Percentiles rank a stretch among this genome's conserved stretches.
Evolutionary conservation across 495 filamentous ascomycete genomes (phyloP).

Genomic region (Penicillium pancosmium): DNA sequence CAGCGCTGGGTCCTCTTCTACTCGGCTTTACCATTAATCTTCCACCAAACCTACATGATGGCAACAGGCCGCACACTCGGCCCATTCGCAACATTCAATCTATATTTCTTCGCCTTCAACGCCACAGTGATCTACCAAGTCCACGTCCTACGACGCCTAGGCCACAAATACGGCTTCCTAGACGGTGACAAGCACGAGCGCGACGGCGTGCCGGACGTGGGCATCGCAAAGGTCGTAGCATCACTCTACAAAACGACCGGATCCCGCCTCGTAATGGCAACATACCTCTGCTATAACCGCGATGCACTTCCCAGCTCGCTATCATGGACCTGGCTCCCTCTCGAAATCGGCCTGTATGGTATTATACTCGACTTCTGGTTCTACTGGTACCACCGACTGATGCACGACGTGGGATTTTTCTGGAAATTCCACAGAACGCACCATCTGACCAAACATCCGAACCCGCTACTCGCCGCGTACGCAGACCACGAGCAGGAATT

Average conservation of each 20-base stretch:
- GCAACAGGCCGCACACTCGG: conserved; percentile 35
- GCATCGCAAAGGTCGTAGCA: conserved; percentile 30
- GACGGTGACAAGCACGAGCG: conserved; percentile 38
- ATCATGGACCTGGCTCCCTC: conserved; percentile 50
- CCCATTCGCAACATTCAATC: conserved; percentile 36
- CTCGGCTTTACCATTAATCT: conserved; percentile 35
- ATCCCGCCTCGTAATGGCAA: conserved; percentile 31
- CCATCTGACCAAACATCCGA: conserved; percentile 49
- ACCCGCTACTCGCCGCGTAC: conserved; percentile 44
- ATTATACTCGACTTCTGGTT: conserved; percentile 51
- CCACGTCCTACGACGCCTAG: conserved; percentile 32
- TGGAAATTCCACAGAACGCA: conserved; percentile 50
- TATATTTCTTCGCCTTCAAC: conserved; percentile 42
- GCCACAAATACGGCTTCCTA: conserved; percentile 34
- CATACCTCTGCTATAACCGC: conserved; percentile 30
- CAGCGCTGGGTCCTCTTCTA: conserved; percentile 45
- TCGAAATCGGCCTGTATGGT: conserved; percentile 44
- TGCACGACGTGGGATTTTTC: conserved; percentile 44
- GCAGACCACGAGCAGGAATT: conserved; percentile 49
- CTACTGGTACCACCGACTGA: conserved; percentile 47
- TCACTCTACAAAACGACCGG: conserved; percentile 39
- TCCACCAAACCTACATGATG: conserved; percentile 38
- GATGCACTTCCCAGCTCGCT: conserved; percentile 35
- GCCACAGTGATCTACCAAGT: conserved; percentile 41
- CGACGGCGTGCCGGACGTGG: conserved; percentile 34